These are phyloP conservation scores for Paecilomyces sp. DNA, from an alignment of 2,329 filamentous ascomycete species.

Conservation along the genomic window DNA sequence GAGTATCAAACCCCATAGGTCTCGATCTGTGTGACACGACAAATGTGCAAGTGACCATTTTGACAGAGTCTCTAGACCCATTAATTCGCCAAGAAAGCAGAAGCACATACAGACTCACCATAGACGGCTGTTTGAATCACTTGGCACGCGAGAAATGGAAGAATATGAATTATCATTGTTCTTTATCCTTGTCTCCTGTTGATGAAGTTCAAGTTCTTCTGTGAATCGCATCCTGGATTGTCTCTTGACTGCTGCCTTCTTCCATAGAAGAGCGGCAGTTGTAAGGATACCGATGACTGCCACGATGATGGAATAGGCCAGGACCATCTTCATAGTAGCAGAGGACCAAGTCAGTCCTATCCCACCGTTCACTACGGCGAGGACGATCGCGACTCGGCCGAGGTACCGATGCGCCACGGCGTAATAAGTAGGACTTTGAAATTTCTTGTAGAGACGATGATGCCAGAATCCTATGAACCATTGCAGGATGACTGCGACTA, in stretches of 20 bases:
- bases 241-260: not conserved
- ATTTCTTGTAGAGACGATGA: conserved; percentile 25
- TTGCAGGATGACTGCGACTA: conserved; percentile 26
- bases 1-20: not conserved
- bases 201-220: not conserved
- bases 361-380: conserved; percentile 13
- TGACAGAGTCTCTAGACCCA: not conserved
- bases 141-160: not conserved
- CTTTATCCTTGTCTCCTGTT: not conserved
- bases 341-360: conserved; percentile 13
- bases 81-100: not conserved
- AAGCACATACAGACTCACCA: not conserved
- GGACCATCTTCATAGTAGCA: conserved; percentile 5
- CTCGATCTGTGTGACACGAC: not conserved
- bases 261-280: conserved; percentile 1
- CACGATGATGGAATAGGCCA: conserved; percentile 11
- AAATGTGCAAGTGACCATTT: not conserved
- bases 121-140: not conserved
- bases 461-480: conserved; percentile 32
- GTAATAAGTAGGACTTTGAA: conserved; percentile 6
- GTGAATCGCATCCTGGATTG: not conserved
- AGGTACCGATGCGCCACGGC: conserved; percentile 19
- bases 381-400: conserved; percentile 17
- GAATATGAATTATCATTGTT: not conserved
- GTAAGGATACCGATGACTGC: not conserved